phyloP scores from a whole-genome alignment of 768 basidiomycete species.

The Tricholoma bakamatsutake region DNA sequence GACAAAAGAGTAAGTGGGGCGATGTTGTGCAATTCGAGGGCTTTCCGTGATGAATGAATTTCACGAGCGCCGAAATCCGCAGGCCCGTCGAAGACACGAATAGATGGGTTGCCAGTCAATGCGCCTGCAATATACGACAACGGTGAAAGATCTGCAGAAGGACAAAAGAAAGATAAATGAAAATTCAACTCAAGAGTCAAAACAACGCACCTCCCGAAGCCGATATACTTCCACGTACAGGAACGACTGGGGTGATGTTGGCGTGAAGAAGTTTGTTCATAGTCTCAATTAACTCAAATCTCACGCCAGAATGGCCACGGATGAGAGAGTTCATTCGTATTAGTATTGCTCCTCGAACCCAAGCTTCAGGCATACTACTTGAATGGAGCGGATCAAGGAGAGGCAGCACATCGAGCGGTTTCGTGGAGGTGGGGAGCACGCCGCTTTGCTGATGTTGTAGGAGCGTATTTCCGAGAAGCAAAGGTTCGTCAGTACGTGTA shows the following conservation, averaged over 20 bases:
- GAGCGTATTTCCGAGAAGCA: conserved; percentile 74
- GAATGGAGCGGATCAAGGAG: conserved; percentile 64
- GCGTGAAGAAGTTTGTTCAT: conserved; percentile 68
- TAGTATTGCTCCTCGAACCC: conserved; percentile 85
- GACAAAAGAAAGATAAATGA: neutral
- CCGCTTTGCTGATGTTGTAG: conserved; percentile 80
- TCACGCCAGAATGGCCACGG: conserved; percentile 82
- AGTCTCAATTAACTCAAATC: conserved; percentile 73
- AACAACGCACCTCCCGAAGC: conserved; percentile 63
- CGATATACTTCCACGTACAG: conserved; percentile 78
- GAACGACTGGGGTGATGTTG: conserved; percentile 75
- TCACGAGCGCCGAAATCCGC: conserved; percentile 40
- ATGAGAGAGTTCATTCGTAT: conserved; percentile 87
- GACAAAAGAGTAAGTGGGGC: conserved; percentile 60
- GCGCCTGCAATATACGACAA: conserved; percentile 81
- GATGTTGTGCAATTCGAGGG: conserved; percentile 54
- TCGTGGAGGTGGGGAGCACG: conserved; percentile 54
- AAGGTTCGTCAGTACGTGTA: conserved; percentile 70
- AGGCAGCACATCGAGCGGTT: conserved; percentile 48
- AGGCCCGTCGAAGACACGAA: conserved; percentile 61
- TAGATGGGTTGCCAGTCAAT: conserved; percentile 73
- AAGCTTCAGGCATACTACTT: conserved; percentile 76
- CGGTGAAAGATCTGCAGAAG: conserved; percentile 57
- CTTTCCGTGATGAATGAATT: conserved; percentile 50
- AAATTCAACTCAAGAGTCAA: conserved; percentile 6